phyloP scores from a whole-genome alignment of 169 alveolate genomes.

The Eimeria tenella region DNA sequence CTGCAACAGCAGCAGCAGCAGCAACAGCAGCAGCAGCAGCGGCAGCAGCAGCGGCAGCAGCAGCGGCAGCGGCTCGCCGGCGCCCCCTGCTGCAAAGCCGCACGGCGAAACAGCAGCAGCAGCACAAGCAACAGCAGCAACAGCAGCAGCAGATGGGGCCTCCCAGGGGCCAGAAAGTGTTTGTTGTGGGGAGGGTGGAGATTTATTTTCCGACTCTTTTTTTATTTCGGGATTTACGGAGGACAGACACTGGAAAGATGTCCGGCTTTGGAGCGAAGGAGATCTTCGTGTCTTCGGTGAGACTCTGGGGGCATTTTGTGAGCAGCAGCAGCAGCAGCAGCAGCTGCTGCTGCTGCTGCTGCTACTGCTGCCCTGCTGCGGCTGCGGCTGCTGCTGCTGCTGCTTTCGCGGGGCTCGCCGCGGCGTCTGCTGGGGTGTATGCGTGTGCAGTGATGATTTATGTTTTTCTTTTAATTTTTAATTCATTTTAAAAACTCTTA shows the following conservation, averaged over 20 bases:
- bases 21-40: background rate
- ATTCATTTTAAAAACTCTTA: background rate
- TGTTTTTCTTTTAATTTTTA: background rate
- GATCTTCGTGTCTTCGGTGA: slow-evolving; percentile 54
- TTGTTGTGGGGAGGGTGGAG: background rate
- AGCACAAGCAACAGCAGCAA: background rate
- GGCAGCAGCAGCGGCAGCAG: background rate
- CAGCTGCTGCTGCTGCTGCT: background rate
- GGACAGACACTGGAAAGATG: slow-evolving; percentile 57
- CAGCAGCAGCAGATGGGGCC: background rate
- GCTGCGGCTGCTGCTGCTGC: background rate
- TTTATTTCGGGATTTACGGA: slow-evolving; percentile 40
- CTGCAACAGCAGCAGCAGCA: slow-evolving; percentile 32
- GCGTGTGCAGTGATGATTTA: background rate
- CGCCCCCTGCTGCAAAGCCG: too few species aligned
- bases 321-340: background rate
- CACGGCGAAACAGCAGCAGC: too few species aligned
- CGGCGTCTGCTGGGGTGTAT: too few species aligned
- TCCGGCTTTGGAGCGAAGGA: slow-evolving; percentile 66
- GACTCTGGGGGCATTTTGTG: background rate
- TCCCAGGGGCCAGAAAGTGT: background rate
- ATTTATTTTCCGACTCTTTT: background rate
- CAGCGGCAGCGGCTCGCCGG: background rate
- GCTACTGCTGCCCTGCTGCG: background rate
- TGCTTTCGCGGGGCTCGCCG: background rate